Base-by-base conservation (phyloP, 2,329 filamentous ascomycete genomes). In the Herpotrichia juniperi region DNA sequence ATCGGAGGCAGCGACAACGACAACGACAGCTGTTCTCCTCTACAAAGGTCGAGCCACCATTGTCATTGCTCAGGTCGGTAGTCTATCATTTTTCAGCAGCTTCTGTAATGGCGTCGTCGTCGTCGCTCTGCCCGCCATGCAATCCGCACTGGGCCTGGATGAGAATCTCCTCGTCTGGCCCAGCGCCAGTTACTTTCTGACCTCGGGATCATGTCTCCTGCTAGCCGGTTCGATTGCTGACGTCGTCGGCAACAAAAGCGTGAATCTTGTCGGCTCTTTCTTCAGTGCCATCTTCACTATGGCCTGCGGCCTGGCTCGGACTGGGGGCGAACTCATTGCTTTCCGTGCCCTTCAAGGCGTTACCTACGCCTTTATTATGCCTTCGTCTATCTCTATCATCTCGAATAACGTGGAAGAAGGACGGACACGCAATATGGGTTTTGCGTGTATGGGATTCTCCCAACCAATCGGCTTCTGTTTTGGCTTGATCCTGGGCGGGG, bases 401-500 rank as follows among this genome's bases (percentile, higher is more conserved):
- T 72, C 65, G 1, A 50, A 46, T 9, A 56, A 61, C 22, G 54
- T 67, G 2, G 64, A 61, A 2, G 42, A 56, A 16, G 66, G 67
- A 12, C 53, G 58, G 39, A 51, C 58, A 5, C 53, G 65, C 10
- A 70, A 69, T 64, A 42, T 78, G 63, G 58, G 62, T 0, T 67
- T 72, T 54, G 57, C 56, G 25, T 78, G 74, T 48, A 50, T 81
- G 4, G 79, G 81, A 0, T 60, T 80, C 19, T 75, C 74, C 35
- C 75, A 79, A 48, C 76, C 79, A 0, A 61, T 83, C 0, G 81
- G 81, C 0, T 83, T 81, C 57, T 79, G 77, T 0, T 58, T 81
- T 8, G 81, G 81, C 0, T 63, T 83, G 0, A 76, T 83, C 1
- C 54, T 82, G 1, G 79, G 77, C 7, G 81, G 81, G 9, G 62